Conservation (phyloP, 371 early-diverging fungal genomes). For the Catenaria anguillulae region DNA sequence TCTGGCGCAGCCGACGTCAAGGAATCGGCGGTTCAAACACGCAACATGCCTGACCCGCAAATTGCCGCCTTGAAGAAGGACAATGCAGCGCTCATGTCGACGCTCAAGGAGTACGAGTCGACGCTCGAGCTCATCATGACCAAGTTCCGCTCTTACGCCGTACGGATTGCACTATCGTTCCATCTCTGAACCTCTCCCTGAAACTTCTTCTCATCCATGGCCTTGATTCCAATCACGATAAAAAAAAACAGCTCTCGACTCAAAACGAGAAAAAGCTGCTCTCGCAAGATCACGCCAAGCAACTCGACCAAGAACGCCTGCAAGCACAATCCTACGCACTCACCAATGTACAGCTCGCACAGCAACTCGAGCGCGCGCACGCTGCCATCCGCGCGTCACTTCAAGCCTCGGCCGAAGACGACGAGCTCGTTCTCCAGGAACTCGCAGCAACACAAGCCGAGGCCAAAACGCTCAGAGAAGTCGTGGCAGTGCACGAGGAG, state of each 20-base stretch:
- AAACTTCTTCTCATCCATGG: neutral
- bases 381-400: neutral
- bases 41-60: slow-evolving; percentile 6
- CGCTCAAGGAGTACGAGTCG: slow-evolving; percentile 28
- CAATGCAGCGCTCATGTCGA: slow-evolving; percentile 20
- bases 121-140: slow-evolving; percentile 30
- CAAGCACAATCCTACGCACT: neutral
- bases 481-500: too few species aligned
- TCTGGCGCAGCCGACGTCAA: neutral
- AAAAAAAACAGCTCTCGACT: neutral
- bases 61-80: slow-evolving; percentile 21
- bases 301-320: neutral
- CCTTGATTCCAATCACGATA: neutral
- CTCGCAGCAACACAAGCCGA: too few species aligned
- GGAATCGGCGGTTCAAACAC: neutral
- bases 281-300: neutral
- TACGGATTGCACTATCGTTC: too few species aligned
- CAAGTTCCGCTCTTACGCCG: slow-evolving; percentile 26
- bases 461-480: too few species aligned
- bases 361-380: neutral
- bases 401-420: neutral
- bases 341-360: neutral
- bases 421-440: neutral
- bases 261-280: too few species aligned
- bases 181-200: too few species aligned